phyloP scores from a whole-genome alignment of 257 asterid species.

The Jacaranda copaia region DNA sequence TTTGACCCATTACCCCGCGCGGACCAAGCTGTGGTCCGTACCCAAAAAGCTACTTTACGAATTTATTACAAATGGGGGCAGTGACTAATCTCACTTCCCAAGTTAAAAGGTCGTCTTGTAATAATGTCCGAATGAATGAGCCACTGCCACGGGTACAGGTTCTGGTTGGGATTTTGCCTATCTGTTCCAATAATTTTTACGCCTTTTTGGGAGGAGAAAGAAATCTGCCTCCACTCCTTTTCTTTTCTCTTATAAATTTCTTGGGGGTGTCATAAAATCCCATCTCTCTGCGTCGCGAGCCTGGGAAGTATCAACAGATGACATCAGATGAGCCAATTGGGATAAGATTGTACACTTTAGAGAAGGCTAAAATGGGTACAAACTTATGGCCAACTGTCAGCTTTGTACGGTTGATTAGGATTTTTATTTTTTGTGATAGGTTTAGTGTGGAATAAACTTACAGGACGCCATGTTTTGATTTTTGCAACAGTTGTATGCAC shows the following conservation, averaged over 20 bases:
- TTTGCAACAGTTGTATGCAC: background rate
- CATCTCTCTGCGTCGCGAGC: background rate
- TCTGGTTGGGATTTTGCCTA: constrained; percentile 24
- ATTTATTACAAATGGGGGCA: constrained; percentile 47
- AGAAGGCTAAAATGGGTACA: no score
- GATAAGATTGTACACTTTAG: background rate
- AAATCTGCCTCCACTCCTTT: constrained; percentile 4
- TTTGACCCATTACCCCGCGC: constrained; percentile 14
- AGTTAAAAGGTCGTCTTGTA: constrained; percentile 19
- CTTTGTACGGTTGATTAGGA: no score
- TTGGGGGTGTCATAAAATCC: background rate
- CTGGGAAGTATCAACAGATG: background rate
- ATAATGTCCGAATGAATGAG: constrained; percentile 18
- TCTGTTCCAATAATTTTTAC: background rate
- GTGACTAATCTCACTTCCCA: background rate
- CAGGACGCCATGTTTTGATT: no score
- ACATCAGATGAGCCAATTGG: background rate
- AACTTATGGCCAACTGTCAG: no score
- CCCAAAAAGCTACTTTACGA: constrained; percentile 49
- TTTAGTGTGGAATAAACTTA: no score
- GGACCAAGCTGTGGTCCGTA: constrained; percentile 37
- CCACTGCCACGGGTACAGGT: constrained; percentile 47
- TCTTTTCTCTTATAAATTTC: no score
- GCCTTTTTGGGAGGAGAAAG: background rate
- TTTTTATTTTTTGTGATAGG: no score